Evolutionary conservation across 345 rosid species (phyloP).

Genomic region (Salix koriyanagi): DNA sequence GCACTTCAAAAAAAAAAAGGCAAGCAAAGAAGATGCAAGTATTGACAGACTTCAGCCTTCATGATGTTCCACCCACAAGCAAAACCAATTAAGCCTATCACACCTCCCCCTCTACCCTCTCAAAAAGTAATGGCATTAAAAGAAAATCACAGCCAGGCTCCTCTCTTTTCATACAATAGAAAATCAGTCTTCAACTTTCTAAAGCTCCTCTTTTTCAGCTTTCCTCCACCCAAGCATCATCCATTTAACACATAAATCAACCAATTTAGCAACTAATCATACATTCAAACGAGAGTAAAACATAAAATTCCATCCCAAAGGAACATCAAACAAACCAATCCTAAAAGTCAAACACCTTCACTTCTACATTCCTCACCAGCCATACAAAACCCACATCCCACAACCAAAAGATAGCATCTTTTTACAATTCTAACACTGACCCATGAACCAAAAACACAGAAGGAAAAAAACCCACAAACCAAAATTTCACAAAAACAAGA

Average conservation of each 20-base stretch:
- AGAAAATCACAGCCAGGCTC: too few species aligned
- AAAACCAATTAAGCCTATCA: too few species aligned
- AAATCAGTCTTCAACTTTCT: too few species aligned
- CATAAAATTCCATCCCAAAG: neutral
- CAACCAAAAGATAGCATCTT: neutral
- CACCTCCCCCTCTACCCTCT: neutral
- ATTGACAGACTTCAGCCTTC: too few species aligned
- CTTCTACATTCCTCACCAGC: neutral
- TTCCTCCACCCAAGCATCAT: too few species aligned
- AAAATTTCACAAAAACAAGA: neutral
- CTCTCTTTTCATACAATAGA: too few species aligned
- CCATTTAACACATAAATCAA: too few species aligned
- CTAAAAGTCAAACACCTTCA: neutral
- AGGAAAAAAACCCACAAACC: neutral
- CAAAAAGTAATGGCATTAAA: too few species aligned
- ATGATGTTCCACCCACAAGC: too few species aligned
- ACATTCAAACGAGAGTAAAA: too few species aligned
- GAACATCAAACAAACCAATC: neutral
- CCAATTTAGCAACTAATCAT: too few species aligned
- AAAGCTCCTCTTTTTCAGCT: too few species aligned
- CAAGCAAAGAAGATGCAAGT: neutral
- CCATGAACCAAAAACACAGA: constrained; percentile 10
- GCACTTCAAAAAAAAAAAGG: neutral
- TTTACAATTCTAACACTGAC: neutral
- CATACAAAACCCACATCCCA: neutral